phyloP scores from a whole-genome alignment of 371 early-diverging fungal genomes.

The Mucor saturninus region DNA sequence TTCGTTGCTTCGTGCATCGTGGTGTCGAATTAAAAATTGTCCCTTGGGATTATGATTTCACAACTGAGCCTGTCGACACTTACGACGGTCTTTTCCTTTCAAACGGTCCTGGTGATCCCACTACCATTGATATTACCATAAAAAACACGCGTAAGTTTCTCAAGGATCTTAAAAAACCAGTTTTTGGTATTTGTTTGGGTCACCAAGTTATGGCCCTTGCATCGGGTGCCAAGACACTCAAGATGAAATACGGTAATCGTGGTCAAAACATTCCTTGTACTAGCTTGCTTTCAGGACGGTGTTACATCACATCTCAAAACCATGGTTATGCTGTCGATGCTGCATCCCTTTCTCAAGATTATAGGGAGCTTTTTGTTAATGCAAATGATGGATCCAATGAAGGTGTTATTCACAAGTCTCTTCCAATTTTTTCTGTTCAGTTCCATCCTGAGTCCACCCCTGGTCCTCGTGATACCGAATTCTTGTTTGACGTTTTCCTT shows the following conservation, averaged over 20 bases:
- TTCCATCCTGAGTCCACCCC: constrained; percentile 98
- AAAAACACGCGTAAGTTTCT: constrained; percentile 71
- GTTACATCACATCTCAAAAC: constrained; percentile 97
- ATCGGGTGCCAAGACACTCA: constrained; percentile 89
- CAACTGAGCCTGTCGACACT: constrained; percentile 65
- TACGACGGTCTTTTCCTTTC: constrained; percentile 94
- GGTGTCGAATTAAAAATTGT: constrained; percentile 94
- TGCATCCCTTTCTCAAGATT: constrained; percentile 72
- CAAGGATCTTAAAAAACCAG: constrained; percentile 77
- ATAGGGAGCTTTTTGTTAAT: constrained; percentile 93
- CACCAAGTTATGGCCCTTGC: constrained; percentile 95
- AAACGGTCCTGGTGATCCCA: constrained; percentile 98
- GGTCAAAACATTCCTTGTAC: constrained; percentile 99
- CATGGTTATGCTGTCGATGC: constrained; percentile 97
- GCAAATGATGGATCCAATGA: constrained; percentile 98
- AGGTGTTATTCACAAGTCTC: constrained; percentile 87
- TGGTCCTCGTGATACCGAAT: constrained; percentile 97
- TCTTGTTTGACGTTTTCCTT: constrained; percentile 93
- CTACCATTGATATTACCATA: constrained; percentile 77
- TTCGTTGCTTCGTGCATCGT: constrained; percentile 92
- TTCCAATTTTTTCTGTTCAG: constrained; percentile 96
- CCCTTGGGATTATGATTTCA: constrained; percentile 95
- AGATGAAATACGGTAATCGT: constrained; percentile 98
- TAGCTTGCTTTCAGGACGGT: constrained; percentile 90
- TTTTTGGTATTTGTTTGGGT: constrained; percentile 98